Conservation (phyloP, 1,284 basidiomycete genomes). For the Tranzscheliella williamsii region DNA sequence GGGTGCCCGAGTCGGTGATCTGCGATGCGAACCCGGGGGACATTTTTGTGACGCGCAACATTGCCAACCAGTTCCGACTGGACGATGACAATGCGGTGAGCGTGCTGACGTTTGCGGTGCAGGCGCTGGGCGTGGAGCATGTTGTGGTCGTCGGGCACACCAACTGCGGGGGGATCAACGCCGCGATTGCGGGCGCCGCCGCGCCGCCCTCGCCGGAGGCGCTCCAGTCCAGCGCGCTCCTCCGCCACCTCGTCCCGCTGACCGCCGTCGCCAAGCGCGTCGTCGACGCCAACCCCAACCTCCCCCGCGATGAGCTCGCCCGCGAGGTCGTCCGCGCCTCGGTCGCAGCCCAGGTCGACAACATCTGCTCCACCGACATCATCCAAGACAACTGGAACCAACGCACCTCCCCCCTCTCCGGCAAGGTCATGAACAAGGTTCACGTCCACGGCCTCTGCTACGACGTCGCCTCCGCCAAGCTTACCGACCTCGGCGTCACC, state of each 20-base stretch:
- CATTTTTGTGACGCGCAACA: conserved; percentile 61
- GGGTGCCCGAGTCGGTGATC: conserved; percentile 64
- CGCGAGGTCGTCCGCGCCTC: conserved; percentile 61
- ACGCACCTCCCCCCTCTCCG: conserved; percentile 63
- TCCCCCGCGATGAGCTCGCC: conserved; percentile 19
- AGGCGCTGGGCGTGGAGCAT: conserved; percentile 78
- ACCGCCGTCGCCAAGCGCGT: conserved; percentile 45
- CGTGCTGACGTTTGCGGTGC: conserved; percentile 80
- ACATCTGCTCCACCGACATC: conserved; percentile 70
- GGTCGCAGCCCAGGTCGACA: conserved; percentile 75
- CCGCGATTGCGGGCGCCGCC: conserved; percentile 54
- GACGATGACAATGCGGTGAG: conserved; percentile 78
- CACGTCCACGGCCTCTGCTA: conserved; percentile 50
- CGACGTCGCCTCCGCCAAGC: conserved; percentile 48
- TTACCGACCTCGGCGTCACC: conserved; percentile 31
- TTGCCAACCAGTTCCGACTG: conserved; percentile 68
- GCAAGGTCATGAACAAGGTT: conserved; percentile 54
- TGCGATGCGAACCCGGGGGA: conserved; percentile 56
- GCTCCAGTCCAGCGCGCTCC: conserved; percentile 34
- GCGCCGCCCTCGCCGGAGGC: conserved; percentile 19
- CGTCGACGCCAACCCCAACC: conserved; percentile 17
- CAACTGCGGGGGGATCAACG: conserved; percentile 62
- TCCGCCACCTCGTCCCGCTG: conserved; percentile 53
- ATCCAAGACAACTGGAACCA: conserved; percentile 75
- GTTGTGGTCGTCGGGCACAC: conserved; percentile 69